Conservation (phyloP, 345 rosid species). For the Acer yangbiense region DNA sequence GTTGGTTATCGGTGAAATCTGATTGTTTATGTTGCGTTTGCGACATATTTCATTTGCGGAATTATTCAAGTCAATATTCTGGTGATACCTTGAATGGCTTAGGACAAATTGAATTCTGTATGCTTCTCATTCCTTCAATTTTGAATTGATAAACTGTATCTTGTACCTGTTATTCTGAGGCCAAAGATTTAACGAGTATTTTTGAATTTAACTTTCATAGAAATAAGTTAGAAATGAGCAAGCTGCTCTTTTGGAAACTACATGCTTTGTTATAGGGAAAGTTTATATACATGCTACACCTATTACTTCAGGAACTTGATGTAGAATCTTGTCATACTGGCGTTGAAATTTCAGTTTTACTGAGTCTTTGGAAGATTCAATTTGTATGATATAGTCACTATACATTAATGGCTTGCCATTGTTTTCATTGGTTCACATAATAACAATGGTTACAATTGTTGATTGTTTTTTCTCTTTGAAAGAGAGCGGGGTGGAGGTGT, state of each 20-base stretch:
- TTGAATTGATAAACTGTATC: conserved; percentile 18
- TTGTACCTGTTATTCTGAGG: not conserved
- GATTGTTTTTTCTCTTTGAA: not conserved
- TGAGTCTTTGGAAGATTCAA: not conserved
- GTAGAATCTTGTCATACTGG: not conserved
- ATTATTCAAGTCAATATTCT: conserved; percentile 1
- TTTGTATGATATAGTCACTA: not conserved
- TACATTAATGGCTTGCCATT: not conserved
- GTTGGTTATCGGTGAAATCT: conserved; percentile 3
- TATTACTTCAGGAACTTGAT: not conserved
- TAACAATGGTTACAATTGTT: not conserved
- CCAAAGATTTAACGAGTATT: not conserved
- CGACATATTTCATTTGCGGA: not conserved
- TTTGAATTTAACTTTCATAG: not conserved
- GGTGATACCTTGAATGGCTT: not conserved
- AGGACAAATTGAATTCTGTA: conserved; percentile 4
- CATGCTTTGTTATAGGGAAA: not conserved
- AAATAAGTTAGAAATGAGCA: not conserved
- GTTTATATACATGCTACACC: not conserved
- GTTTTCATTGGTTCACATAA: not conserved
- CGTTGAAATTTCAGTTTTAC: not conserved
- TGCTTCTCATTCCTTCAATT: conserved; percentile 10
- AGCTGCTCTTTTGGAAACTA: not conserved
- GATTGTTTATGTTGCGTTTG: not conserved
- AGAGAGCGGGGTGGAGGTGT: not conserved